Percentiles rank a stretch among this genome's conserved stretches.
Conservation (phyloP, 345 rosid genomes). For the Reutealis trisperma region DNA sequence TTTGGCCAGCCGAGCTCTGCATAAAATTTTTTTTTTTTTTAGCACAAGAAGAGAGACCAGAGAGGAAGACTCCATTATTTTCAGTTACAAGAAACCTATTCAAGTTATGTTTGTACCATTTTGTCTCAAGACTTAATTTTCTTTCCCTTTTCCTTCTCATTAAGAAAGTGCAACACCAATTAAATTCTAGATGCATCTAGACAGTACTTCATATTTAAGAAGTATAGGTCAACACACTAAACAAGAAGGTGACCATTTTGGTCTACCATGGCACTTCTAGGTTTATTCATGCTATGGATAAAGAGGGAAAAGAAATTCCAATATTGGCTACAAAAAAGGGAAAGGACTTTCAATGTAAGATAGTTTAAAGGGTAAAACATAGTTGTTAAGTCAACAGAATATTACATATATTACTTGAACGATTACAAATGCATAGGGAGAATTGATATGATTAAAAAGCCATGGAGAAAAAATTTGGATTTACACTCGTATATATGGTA, state of each 20-base stretch:
- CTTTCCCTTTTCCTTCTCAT: not conserved
- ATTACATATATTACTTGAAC: not conserved
- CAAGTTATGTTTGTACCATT: not conserved
- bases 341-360: not conserved
- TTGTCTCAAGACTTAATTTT: not conserved
- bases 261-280: constrained; percentile 2
- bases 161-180: not conserved
- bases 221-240: not conserved
- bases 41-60: not conserved
- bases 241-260: constrained; percentile 1
- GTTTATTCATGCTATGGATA: not conserved
- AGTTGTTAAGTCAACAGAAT: not conserved
- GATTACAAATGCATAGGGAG: not conserved
- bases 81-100: not conserved
- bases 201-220: not conserved
- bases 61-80: not conserved
- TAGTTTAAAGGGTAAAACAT: not conserved
- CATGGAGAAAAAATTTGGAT: constrained; percentile 4
- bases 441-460: not conserved
- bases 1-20: constrained; percentile 89
- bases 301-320: not conserved
- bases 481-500: not conserved
- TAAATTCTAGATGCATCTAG: not conserved
- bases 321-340: not conserved
- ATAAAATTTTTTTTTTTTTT: constrained; percentile 16